Conservation (phyloP, 2,329 filamentous ascomycete species). For the Trichoderma lentiforme region DNA sequence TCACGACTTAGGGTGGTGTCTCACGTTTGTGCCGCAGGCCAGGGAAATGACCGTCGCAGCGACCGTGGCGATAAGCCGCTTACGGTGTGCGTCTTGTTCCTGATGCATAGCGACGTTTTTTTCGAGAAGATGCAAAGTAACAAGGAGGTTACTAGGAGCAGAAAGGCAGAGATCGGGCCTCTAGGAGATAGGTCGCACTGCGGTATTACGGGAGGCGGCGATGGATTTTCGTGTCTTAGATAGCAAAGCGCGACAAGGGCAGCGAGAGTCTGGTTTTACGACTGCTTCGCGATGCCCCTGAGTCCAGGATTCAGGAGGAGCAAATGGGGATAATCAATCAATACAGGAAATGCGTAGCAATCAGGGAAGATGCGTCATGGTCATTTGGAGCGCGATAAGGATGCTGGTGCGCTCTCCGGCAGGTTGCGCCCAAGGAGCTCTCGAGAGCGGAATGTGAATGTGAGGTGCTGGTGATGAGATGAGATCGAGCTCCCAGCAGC, state of each 20-base stretch:
- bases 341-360: not conserved
- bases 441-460: not conserved
- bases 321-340: not conserved
- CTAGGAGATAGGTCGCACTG: not conserved
- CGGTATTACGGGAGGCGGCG: not conserved
- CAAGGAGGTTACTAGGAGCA: not conserved
- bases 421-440: not conserved
- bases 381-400: not conserved
- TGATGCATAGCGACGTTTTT: slow-evolving; percentile 10
- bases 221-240: not conserved
- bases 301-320: not conserved
- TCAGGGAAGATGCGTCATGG: not conserved
- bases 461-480: not conserved
- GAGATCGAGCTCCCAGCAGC: not conserved
- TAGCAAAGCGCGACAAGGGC: slow-evolving; percentile 3
- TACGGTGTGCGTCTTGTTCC: slow-evolving; percentile 11
- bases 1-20: slow-evolving; percentile 25
- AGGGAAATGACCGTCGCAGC: slow-evolving; percentile 82
- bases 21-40: slow-evolving; percentile 88
- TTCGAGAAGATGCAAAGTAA: not conserved
- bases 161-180: not conserved
- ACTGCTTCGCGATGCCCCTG: not conserved
- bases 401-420: not conserved
- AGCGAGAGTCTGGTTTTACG: not conserved
- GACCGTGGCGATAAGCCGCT: slow-evolving; percentile 74